These are phyloP conservation scores for Amanita brunnescens DNA, from an alignment of 768 basidiomycete species.

Conservation along the genomic window DNA sequence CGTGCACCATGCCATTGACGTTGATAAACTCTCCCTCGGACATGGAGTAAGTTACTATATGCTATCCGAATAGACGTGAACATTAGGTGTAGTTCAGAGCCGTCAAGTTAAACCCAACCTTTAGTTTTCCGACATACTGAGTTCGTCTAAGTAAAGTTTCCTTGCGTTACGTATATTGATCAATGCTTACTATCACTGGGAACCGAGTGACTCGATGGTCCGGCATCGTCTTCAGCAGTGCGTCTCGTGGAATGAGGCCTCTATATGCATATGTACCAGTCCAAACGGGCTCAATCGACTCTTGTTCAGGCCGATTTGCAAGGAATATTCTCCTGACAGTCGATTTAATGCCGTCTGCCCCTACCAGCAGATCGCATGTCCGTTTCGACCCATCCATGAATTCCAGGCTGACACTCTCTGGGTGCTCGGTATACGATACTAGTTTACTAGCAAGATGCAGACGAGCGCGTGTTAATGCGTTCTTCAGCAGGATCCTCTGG, in stretches of 20 bases:
- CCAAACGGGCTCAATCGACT: conserved; percentile 26
- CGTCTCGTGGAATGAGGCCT: conserved; percentile 21
- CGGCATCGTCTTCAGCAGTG: conserved; percentile 16
- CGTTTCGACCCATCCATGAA: conserved; percentile 19
- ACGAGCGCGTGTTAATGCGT: conserved; percentile 36
- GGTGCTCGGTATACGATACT: conserved; percentile 38
- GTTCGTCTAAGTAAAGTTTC: not conserved
- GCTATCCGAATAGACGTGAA: conserved; percentile 22
- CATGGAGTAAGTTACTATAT: conserved; percentile 42
- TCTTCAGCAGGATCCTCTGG: conserved; percentile 45
- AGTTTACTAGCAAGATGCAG: conserved; percentile 52
- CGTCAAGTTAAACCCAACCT: conserved; percentile 13
- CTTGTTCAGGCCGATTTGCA: not conserved
- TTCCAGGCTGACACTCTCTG: conserved; percentile 13
- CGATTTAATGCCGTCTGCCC: conserved; percentile 32
- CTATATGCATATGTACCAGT: conserved; percentile 31
- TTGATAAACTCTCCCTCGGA: conserved; percentile 41
- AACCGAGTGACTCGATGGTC: conserved; percentile 16
- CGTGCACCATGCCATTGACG: conserved; percentile 30
- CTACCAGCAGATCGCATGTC: conserved; percentile 28
- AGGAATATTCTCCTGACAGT: conserved; percentile 10
- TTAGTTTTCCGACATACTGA: conserved; percentile 24
- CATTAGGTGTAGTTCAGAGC: not conserved
- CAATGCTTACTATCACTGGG: conserved; percentile 16
- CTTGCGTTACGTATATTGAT: not conserved